phyloP scores from a whole-genome alignment of 1,139 yeast species.

The Yamadazyma atmosphaerica region DNA sequence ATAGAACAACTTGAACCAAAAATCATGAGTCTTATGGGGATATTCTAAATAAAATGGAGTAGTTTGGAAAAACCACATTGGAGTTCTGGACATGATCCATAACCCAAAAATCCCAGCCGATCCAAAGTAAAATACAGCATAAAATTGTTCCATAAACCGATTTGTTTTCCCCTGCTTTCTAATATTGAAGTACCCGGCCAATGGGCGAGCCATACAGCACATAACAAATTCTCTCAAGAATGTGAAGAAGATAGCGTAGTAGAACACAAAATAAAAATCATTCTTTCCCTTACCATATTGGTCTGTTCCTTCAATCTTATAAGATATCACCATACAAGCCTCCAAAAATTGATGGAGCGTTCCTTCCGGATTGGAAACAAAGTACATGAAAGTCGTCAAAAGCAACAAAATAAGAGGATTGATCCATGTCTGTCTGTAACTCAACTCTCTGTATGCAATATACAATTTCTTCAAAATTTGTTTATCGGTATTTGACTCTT shows the following conservation, averaged over 20 bases:
- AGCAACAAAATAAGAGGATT: constrained; percentile 57
- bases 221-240: constrained; percentile 87
- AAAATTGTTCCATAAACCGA: constrained; percentile 92
- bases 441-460: constrained; percentile 55
- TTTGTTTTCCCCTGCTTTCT: constrained; percentile 58
- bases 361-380: constrained; percentile 53
- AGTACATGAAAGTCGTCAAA: constrained; percentile 38
- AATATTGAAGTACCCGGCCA: constrained; percentile 58
- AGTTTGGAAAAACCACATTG: constrained; percentile 88
- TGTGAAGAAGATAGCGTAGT: constrained; percentile 83
- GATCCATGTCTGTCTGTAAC: constrained; percentile 78
- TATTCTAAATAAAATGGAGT: constrained; percentile 73
- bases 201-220: constrained; percentile 77
- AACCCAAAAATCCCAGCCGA: constrained; percentile 83
- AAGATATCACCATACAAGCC: constrained; percentile 68
- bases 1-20: constrained; percentile 75
- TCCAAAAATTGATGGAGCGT: constrained; percentile 57
- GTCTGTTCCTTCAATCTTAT: constrained; percentile 55
- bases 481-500: constrained; percentile 32
- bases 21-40: constrained; percentile 80
- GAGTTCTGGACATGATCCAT: constrained; percentile 80
- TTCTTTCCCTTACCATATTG: constrained; percentile 84
- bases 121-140: constrained; percentile 80
- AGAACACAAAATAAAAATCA: constrained; percentile 78
- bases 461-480: constrained; percentile 50